Evolutionary conservation across 2,329 filamentous ascomycete species (phyloP), one percentile per base, ranked within the genome.

Genomic region (Botrytis elliptica): DNA sequence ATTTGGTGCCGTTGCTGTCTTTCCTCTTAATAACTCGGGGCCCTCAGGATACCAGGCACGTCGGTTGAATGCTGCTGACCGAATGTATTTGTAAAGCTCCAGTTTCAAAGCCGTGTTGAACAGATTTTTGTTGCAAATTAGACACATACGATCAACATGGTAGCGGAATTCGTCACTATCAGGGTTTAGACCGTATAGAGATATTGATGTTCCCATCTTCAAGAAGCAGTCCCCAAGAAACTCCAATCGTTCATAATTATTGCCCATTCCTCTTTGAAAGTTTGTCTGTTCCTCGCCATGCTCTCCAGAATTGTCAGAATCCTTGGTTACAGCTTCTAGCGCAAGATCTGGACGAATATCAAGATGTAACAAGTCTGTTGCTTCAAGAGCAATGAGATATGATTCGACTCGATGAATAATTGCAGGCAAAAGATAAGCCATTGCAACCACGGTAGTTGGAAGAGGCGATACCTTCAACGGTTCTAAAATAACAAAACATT

Each of bases 161-260:
- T 93, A 96, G 73, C 93, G 90, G 67, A 91, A 97, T 80, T 99
- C 96, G 76, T 94, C 90, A 75, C 92, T 89, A 66, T 92, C 88
- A 0, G 94, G 93, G 33, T 92, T 90, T 42, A 90, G 87, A 0
- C 92, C 91, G 80, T 92, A 98, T 0, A 97, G 85, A 0, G 94
- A 91, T 71, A 99, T 94, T 0, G 95, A 95, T 0, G 95, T 98
- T 18, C 93, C 93, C 91, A 98, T 95, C 83, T 99, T 99, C 74
- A 99, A 86, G 79, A 98, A 97, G 49, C 92, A 93, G 81, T 99
- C 96, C 0, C 96, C 96, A 3, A 98, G 86, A 74, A 98, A 97
- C 79, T 99, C 96, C 0, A 98, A 86, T 20, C 96, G 89, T 82
- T 99, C 96, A 79, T 99, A 99, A 78, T 98, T 98, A 57, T 91